Evolutionary conservation across 2,329 filamentous ascomycete genomes (phyloP).

Genomic region (Setomelanomma holmii): DNA sequence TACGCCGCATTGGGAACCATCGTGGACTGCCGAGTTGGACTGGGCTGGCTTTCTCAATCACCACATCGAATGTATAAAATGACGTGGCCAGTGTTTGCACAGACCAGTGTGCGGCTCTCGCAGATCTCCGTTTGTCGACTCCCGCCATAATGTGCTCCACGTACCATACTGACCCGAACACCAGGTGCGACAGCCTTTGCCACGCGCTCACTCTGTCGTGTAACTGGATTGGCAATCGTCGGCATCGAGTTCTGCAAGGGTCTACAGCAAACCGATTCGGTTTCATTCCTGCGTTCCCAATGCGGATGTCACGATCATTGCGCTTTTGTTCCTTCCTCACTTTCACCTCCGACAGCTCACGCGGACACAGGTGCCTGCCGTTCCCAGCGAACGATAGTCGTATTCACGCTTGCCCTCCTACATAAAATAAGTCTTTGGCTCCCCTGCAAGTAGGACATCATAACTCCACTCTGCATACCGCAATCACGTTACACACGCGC

Average conservation of each 20-base stretch:
- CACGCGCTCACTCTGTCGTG: neutral
- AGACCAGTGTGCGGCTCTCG: neutral
- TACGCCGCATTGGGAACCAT: conserved; percentile 1
- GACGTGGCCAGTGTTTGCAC: neutral
- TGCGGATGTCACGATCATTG: neutral
- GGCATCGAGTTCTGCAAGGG: neutral
- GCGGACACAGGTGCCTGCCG: conserved; percentile 7
- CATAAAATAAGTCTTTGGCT: conserved; percentile 5
- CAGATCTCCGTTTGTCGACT: neutral
- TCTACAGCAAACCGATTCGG: neutral
- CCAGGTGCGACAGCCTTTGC: neutral
- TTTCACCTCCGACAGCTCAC: conserved; percentile 10
- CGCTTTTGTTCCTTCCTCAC: neutral
- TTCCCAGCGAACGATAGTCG: neutral
- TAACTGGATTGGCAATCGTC: too few species aligned
- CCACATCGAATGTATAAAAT: too few species aligned
- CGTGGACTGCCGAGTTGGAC: conserved; percentile 3
- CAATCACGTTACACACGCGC: conserved; percentile 1
- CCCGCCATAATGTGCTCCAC: neutral
- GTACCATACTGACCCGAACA: neutral
- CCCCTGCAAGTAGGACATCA: neutral
- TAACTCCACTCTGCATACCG: conserved; percentile 2
- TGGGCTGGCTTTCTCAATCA: neutral
- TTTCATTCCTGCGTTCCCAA: neutral
- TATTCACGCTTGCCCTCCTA: conserved; percentile 2